Evolutionary conservation across 768 basidiomycete genomes (phyloP).

Genomic region (Porphyrellus cyaneotinctus): DNA sequence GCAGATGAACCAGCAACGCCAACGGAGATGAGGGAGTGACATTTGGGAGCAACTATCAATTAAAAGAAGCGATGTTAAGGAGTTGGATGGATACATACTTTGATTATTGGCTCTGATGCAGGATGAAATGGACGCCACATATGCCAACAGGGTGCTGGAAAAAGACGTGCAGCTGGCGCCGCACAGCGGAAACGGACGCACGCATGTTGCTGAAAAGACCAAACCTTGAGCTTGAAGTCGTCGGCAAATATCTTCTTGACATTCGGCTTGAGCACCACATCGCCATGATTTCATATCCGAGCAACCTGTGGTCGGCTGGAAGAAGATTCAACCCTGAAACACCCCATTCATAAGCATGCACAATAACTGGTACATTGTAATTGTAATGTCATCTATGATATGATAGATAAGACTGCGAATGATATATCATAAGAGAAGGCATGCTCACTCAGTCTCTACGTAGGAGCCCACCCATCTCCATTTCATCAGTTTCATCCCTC

Average conservation of each 20-base stretch:
- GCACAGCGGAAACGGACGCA: slow-evolving; percentile 3
- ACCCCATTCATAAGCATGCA: slow-evolving; percentile 10
- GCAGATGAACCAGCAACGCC: neutral
- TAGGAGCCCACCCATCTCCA: slow-evolving; percentile 50
- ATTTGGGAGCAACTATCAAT: slow-evolving; percentile 11
- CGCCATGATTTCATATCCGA: slow-evolving; percentile 4
- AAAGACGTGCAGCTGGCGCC: slow-evolving; percentile 2
- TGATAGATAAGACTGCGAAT: slow-evolving; percentile 2
- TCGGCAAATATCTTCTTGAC: slow-evolving; percentile 1
- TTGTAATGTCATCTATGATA: slow-evolving; percentile 15
- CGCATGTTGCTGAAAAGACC: neutral
- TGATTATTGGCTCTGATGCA: slow-evolving; percentile 1
- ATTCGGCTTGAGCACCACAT: slow-evolving; percentile 1
- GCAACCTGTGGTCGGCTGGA: neutral
- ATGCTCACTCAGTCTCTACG: slow-evolving; percentile 56
- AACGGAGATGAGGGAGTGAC: slow-evolving; percentile 24
- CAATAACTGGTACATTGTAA: slow-evolving; percentile 25
- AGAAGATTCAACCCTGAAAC: slow-evolving; percentile 13
- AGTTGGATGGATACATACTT: slow-evolving; percentile 10
- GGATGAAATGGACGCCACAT: slow-evolving; percentile 16
- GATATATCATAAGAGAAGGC: slow-evolving; percentile 8
- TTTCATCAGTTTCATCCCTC: slow-evolving; percentile 46
- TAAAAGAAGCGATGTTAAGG: slow-evolving; percentile 13
- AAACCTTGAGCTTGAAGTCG: slow-evolving; percentile 16
- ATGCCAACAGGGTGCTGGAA: slow-evolving; percentile 2